Conservation (phyloP, 108 stramenopile genomes). For the Aurantiochytrium sp. region DNA sequence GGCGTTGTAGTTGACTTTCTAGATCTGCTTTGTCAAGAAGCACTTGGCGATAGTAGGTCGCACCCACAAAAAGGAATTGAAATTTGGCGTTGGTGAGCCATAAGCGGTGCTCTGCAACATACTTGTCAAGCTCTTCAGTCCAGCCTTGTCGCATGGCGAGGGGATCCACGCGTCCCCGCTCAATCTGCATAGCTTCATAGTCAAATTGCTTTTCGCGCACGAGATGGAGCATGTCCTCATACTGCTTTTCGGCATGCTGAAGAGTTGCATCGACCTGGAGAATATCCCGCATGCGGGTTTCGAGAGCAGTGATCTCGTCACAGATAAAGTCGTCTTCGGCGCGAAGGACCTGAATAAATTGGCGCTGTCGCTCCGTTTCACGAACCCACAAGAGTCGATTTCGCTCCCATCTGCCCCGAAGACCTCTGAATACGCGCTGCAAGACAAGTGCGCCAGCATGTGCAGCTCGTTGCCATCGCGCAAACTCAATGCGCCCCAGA, state of each 20-base stretch:
- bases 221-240: neutral
- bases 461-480: neutral
- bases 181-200: neutral
- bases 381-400: neutral
- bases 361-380: neutral
- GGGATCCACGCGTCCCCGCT: neutral
- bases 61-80: neutral
- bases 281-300: neutral
- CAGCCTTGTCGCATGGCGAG: neutral
- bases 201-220: neutral
- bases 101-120: neutral
- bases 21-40: neutral
- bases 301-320: neutral
- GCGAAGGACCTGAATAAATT: neutral
- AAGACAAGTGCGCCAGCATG: neutral
- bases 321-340: constrained; percentile 2
- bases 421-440: neutral
- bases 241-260: neutral
- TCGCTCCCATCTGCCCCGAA: neutral
- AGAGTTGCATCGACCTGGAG: neutral
- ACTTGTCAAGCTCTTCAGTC: neutral
- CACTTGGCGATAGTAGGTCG: neutral
- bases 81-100: neutral
- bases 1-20: neutral
- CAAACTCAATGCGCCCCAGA: neutral